Evolutionary conservation across 768 basidiomycete genomes (phyloP), one percentile per base, ranked within the genome.

Genomic region (Tylopilus balloui): DNA sequence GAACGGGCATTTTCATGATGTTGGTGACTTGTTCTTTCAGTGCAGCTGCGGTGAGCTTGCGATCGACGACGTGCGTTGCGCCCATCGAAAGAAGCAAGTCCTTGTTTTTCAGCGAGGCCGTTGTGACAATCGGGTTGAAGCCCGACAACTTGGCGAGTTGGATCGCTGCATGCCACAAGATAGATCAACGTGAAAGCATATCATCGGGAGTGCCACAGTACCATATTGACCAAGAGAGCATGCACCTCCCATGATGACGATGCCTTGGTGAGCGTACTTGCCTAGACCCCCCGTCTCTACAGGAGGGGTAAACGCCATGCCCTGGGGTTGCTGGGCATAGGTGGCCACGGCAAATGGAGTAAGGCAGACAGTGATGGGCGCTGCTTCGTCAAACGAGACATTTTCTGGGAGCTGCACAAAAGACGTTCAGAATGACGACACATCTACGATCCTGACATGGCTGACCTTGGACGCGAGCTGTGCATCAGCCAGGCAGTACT

Each of bases 151-250:
- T 55, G 5, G 71, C 65, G 13, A 69, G 58, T 49, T 69, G 69
- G 20, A 69, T 67, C 17, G 48, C 66, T 65, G n/a, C 3, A 27
- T 55, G 14, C 8, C 29, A 32, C 6, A 25, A 35, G 1, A 28
- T 4, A 0, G 1, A n/a, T 52, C 14, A 36, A n/a, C 4, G 20
- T 8, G 2, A 19, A 27, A 6, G 11, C 3, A 1, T 2, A 34
- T 15, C 2, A 7, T 10, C 10, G 14, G 14, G 17, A 17, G 24
- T 14, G 17, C 8, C 35, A 32, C 8, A 21, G 13, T 52, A 73
- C 70, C 69, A 31, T 55, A 68, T 55, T 71, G 71, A n/a, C 71
- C 73, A 11, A 74, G 47, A 19, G 68, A 69, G n/a, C 59, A 55
- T 25, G 71, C 56, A 6, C 73, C 73, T 21, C 71, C 71, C 20